Conservation (phyloP, 306 rosid genomes). For the Pyrus betulifolia region DNA sequence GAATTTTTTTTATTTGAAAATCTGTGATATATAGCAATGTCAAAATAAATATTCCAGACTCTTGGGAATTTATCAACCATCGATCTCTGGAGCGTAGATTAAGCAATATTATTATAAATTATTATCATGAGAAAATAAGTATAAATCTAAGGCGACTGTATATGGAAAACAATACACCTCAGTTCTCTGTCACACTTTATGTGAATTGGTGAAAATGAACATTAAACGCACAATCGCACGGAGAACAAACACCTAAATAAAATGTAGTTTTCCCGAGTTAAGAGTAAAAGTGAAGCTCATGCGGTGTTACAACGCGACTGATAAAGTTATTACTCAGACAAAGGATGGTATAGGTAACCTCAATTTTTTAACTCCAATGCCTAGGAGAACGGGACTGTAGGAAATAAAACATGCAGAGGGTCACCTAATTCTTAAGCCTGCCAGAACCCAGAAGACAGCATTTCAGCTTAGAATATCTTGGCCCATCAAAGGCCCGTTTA, state of each 20-base stretch:
- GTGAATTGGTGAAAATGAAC: background rate
- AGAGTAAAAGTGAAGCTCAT: background rate
- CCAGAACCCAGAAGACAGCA: background rate
- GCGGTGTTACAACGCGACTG: background rate
- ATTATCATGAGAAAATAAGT: too few species aligned
- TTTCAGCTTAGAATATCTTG: background rate
- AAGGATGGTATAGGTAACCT: too few species aligned
- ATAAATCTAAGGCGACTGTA: background rate
- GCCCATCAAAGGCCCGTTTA: background rate
- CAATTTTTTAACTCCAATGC: too few species aligned
- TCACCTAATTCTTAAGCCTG: background rate
- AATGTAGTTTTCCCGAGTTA: background rate
- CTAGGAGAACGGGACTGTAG: background rate
- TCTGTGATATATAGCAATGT: background rate
- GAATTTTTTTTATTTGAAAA: background rate
- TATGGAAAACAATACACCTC: background rate
- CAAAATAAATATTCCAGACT: background rate
- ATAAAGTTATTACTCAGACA: too few species aligned
- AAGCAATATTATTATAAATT: too few species aligned
- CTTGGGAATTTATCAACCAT: background rate
- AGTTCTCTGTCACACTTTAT: background rate
- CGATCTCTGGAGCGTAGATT: too few species aligned
- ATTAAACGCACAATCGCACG: background rate
- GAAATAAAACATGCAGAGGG: background rate
- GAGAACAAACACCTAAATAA: background rate